Conservation (phyloP, 192 early-diverging fungal genomes). For the Helicostylum pulchrum region DNA sequence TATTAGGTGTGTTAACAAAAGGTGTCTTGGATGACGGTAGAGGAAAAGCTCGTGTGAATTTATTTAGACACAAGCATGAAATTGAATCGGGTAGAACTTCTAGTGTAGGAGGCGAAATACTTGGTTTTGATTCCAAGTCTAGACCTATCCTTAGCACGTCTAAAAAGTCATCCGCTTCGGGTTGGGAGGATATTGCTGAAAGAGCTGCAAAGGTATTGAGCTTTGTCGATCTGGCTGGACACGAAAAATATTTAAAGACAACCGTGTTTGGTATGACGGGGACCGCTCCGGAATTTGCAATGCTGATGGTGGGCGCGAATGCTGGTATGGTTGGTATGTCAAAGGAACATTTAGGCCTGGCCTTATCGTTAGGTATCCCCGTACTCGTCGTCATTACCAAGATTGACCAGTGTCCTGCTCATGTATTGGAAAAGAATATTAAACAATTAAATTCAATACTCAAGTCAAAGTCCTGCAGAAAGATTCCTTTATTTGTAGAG, state of each 20-base stretch:
- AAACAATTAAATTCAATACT: constrained; percentile 80
- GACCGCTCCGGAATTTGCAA: constrained; percentile 85
- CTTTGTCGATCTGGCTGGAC: constrained; percentile 79
- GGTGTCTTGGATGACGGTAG: constrained; percentile 89
- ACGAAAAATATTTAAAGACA: constrained; percentile 94
- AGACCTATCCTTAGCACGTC: constrained; percentile 41
- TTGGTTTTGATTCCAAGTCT: constrained; percentile 81
- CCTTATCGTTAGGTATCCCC: constrained; percentile 81
- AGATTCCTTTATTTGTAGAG: constrained; percentile 85
- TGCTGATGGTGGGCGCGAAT: constrained; percentile 85
- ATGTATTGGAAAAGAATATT: constrained; percentile 79
- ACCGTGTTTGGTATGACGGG: constrained; percentile 96
- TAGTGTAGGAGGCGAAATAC: constrained; percentile 84
- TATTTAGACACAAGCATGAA: constrained; percentile 90
- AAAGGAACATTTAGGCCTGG: constrained; percentile 89
- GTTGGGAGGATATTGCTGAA: constrained; percentile 82
- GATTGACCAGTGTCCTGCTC: constrained; percentile 88
- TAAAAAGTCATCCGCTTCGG: constrained; percentile 54
- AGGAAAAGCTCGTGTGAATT: constrained; percentile 83
- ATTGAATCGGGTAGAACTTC: constrained; percentile 87
- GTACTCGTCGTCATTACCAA: constrained; percentile 94
- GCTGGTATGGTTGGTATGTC: constrained; percentile 93
- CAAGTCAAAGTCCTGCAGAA: constrained; percentile 86
- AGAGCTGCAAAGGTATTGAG: constrained; percentile 72
- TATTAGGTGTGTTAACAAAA: constrained; percentile 89